A percentile compares a stretch with the other conserved stretches of the same genome.
Evolutionary conservation across 2,329 filamentous ascomycete species (phyloP).

Genomic region (Claviceps purpurea): DNA sequence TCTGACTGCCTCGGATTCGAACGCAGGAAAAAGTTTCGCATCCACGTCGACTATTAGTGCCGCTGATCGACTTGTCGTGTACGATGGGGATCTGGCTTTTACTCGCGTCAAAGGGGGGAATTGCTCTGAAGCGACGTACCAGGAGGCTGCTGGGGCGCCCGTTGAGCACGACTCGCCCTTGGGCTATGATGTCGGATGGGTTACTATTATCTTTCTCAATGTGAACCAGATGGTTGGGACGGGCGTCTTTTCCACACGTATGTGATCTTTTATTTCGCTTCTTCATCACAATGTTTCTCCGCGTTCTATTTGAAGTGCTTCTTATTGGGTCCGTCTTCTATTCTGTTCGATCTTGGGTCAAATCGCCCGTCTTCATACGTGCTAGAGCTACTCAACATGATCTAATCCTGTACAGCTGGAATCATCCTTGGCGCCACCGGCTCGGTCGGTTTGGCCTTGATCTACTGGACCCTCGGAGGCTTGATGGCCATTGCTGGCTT

Average conservation of each 20-base stretch:
- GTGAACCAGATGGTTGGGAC: conserved; percentile 51
- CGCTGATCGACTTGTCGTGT: conserved; percentile 9
- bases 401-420: background rate
- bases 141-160: conserved; percentile 48
- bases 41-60: background rate
- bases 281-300: background rate
- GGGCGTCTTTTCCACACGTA: conserved; percentile 51
- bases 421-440: conserved; percentile 44
- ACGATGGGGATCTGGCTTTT: conserved; percentile 27
- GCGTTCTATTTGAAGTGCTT: conserved; percentile 5
- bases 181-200: conserved; percentile 42
- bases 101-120: conserved; percentile 33
- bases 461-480: conserved; percentile 53
- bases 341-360: no score
- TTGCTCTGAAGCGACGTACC: conserved; percentile 35
- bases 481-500: conserved; percentile 42
- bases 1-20: background rate
- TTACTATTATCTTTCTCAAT: conserved; percentile 47
- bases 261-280: conserved; percentile 11
- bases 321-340: no score
- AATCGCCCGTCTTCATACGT: no score
- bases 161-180: conserved; percentile 45
- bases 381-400: no score
- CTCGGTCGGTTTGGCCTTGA: conserved; percentile 46
- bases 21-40: background rate